Conservation (phyloP, 2,329 filamentous ascomycete genomes). For the Microcyclospora pomicola region DNA sequence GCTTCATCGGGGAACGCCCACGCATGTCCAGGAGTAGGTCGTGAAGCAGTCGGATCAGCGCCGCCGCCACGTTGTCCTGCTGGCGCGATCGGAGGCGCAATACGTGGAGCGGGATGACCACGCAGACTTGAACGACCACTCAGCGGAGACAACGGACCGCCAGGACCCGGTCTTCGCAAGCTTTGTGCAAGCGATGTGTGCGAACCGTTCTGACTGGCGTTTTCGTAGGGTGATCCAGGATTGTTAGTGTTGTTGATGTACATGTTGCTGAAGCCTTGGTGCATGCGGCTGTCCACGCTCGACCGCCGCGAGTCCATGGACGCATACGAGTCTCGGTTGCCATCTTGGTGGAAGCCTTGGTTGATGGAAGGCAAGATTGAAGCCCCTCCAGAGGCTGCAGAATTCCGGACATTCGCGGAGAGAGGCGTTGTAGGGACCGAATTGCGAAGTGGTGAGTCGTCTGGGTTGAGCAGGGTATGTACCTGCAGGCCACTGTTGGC, state of each 20-base stretch:
- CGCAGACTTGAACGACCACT: conserved; percentile 20
- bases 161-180: conserved; percentile 40
- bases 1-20: conserved; percentile 73
- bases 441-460: conserved; percentile 33
- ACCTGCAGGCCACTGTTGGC: conserved; percentile 35
- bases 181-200: conserved; percentile 61
- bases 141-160: conserved; percentile 33
- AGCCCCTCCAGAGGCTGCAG: conserved; percentile 17
- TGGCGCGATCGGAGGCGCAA: conserved; percentile 64
- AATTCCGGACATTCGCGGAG: conserved; percentile 25
- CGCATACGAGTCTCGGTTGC: conserved; percentile 25
- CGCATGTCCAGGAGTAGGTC: conserved; percentile 68
- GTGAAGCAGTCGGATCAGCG: conserved; percentile 51
- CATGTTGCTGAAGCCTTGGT: conserved; percentile 56
- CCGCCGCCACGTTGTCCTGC: conserved; percentile 49
- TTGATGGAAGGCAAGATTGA: conserved; percentile 42
- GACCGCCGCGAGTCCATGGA: conserved; percentile 52
- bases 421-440: conserved; percentile 30
- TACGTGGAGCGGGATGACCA: conserved; percentile 38
- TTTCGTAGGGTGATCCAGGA: conserved; percentile 53
- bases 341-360: conserved; percentile 33
- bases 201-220: conserved; percentile 55
- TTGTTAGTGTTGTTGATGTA: conserved; percentile 37
- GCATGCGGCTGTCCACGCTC: conserved; percentile 68
- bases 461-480: conserved; percentile 36